Evolutionary conservation across 768 basidiomycete genomes (phyloP).

Genomic region (Kondoa malvinella): DNA sequence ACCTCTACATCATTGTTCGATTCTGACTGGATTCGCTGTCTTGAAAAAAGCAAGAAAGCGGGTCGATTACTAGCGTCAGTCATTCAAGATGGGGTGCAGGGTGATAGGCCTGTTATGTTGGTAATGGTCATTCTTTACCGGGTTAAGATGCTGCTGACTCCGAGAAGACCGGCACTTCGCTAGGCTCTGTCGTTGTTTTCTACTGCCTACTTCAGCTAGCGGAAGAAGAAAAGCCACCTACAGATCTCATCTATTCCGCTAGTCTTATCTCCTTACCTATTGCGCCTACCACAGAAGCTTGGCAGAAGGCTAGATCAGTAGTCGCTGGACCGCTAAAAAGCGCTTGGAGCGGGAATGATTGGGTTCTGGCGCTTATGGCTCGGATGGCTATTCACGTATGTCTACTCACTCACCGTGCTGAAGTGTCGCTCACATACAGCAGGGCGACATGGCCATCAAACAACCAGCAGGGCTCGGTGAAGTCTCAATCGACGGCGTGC

Average conservation of each 20-base stretch:
- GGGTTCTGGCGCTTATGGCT: slow-evolving; percentile 22
- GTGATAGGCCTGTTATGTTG: slow-evolving; percentile 35
- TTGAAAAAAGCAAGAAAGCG: slow-evolving; percentile 36
- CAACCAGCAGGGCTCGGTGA: not conserved
- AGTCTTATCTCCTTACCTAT: slow-evolving; percentile 35
- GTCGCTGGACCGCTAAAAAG: slow-evolving; percentile 33
- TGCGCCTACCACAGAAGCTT: slow-evolving; percentile 32
- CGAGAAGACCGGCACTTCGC: slow-evolving; percentile 34
- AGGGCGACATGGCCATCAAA: not conserved
- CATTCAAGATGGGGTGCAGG: slow-evolving; percentile 36
- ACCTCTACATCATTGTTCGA: slow-evolving; percentile 27
- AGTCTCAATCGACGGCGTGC: not conserved
- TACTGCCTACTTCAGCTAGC: slow-evolving; percentile 18
- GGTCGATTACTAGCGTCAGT: slow-evolving; percentile 37
- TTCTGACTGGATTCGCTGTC: slow-evolving; percentile 28
- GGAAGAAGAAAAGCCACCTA: slow-evolving; percentile 18
- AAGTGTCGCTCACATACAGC: not conserved
- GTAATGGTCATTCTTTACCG: slow-evolving; percentile 25
- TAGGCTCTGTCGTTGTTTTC: slow-evolving; percentile 33
- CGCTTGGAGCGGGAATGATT: slow-evolving; percentile 28
- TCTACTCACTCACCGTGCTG: not conserved
- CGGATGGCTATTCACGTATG: slow-evolving; percentile 8
- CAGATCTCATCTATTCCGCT: slow-evolving; percentile 34
- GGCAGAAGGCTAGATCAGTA: slow-evolving; percentile 31
- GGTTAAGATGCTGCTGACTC: not conserved